A percentile compares a stretch with the other conserved stretches of the same genome.
Evolutionary conservation across 768 basidiomycete genomes (phyloP).

Genomic region (Auriculariales sp.): DNA sequence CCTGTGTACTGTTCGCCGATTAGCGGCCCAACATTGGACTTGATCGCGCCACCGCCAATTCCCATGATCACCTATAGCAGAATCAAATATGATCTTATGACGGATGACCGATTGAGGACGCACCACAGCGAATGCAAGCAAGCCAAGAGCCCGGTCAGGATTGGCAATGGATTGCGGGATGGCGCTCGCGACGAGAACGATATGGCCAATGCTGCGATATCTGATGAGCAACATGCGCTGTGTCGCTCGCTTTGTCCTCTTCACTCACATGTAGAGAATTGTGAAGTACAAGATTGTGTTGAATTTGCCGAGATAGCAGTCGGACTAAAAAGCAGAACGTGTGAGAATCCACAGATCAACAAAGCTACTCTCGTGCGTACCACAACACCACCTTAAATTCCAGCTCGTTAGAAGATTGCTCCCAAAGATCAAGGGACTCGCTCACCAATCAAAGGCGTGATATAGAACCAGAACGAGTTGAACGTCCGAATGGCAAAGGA

Average conservation of each 20-base stretch:
- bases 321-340: too few species aligned
- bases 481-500: slow-evolving; percentile 5
- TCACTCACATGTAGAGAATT: slow-evolving; percentile 10
- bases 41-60: slow-evolving; percentile 30
- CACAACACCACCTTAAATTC: too few species aligned
- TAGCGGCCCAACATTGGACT: slow-evolving; percentile 18
- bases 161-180: slow-evolving; percentile 26
- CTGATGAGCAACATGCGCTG: too few species aligned
- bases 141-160: slow-evolving; percentile 25
- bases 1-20: slow-evolving; percentile 16
- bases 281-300: slow-evolving; percentile 15
- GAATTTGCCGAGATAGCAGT: slow-evolving; percentile 17
- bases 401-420: too few species aligned
- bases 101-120: background rate
- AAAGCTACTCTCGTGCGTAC: too few species aligned
- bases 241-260: too few species aligned
- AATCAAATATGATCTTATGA: background rate
- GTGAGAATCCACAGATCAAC: too few species aligned
- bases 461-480: slow-evolving; percentile 19
- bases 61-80: slow-evolving; percentile 28
- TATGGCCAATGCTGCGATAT: slow-evolving; percentile 24
- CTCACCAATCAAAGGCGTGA: slow-evolving; percentile 6
- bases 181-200: slow-evolving; percentile 31
- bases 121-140: slow-evolving; percentile 22
- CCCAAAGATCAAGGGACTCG: too few species aligned